Evolutionary conservation across 768 basidiomycete species (phyloP).

Genomic region (Gelatoporia subvermispora): DNA sequence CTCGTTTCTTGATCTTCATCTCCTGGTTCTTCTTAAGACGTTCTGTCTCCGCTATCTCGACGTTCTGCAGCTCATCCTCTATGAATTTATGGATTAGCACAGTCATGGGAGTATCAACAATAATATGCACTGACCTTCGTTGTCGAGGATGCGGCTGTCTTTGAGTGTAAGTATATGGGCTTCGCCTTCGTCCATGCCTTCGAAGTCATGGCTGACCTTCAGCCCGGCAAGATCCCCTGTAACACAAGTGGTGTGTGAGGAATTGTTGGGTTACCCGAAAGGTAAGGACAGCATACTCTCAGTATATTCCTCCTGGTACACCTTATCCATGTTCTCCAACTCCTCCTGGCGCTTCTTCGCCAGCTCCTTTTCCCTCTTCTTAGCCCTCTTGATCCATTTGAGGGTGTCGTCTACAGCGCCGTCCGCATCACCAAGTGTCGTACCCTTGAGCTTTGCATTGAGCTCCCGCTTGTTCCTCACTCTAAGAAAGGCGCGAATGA

Average conservation of each 20-base stretch:
- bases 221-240: constrained; percentile 87
- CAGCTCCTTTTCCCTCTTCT: constrained; percentile 87
- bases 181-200: constrained; percentile 89
- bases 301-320: constrained; percentile 72
- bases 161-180: constrained; percentile 95
- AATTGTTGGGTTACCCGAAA: not conserved
- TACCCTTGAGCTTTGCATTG: constrained; percentile 85
- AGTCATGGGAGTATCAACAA: not conserved
- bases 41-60: constrained; percentile 90
- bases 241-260: not conserved
- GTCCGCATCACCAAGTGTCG: constrained; percentile 86
- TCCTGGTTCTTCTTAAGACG: constrained; percentile 74
- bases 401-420: constrained; percentile 73
- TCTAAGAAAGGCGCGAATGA: constrained; percentile 43
- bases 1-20: constrained; percentile 80
- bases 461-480: constrained; percentile 93
- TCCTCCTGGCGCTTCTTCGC: constrained; percentile 80
- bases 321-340: constrained; percentile 79
- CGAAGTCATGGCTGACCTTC: constrained; percentile 94
- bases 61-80: constrained; percentile 98
- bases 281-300: constrained; percentile 58
- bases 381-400: constrained; percentile 88
- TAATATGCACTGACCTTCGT: constrained; percentile 62
- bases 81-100: constrained; percentile 4
- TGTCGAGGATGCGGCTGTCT: constrained; percentile 91